These are phyloP conservation scores for Strobilomyces confusus DNA, from an alignment of 768 basidiomycete genomes.

Conservation along the genomic window DNA sequence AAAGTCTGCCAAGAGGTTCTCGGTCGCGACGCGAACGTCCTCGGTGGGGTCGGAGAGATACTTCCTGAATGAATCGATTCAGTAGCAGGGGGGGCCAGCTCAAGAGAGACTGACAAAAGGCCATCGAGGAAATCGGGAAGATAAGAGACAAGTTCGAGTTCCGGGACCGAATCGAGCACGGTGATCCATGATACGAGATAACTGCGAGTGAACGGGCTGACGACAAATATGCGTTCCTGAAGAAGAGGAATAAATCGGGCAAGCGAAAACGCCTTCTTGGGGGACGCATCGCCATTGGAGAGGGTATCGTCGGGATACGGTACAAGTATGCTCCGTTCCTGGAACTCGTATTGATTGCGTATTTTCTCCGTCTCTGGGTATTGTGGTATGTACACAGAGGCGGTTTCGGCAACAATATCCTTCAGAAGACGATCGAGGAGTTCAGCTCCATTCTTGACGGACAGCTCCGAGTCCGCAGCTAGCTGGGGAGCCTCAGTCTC, in stretches of 20 bases:
- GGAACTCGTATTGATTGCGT: conserved; percentile 41
- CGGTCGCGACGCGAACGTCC: conserved; percentile 89
- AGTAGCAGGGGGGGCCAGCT: conserved; percentile 3
- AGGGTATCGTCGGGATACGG: conserved; percentile 51
- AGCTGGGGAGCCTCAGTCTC: conserved; percentile 50
- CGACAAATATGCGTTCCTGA: conserved; percentile 88
- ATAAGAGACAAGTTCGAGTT: conserved; percentile 91
- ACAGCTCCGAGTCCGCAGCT: conserved; percentile 90
- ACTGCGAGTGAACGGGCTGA: conserved; percentile 92
- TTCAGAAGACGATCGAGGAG: conserved; percentile 95
- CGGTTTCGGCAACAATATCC: conserved; percentile 96
- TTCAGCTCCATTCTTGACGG: conserved; percentile 98
- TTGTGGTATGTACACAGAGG: conserved; percentile 89
- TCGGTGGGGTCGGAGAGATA: conserved; percentile 94
- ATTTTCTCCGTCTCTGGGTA: conserved; percentile 76
- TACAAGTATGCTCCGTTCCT: conserved; percentile 57
- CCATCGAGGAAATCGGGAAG: conserved; percentile 95
- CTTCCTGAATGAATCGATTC: conserved; percentile 48
- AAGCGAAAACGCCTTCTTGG: conserved; percentile 85
- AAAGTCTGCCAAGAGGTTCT: conserved; percentile 85
- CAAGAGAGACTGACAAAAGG: conserved; percentile 59
- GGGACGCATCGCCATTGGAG: conserved; percentile 27
- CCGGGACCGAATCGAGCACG: conserved; percentile 93
- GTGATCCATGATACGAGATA: conserved; percentile 98
- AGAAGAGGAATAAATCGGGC: conserved; percentile 93